These are phyloP conservation scores for Diaporthe ampelina DNA, from an alignment of 2,329 filamentous ascomycete species.

Conservation along the genomic window DNA sequence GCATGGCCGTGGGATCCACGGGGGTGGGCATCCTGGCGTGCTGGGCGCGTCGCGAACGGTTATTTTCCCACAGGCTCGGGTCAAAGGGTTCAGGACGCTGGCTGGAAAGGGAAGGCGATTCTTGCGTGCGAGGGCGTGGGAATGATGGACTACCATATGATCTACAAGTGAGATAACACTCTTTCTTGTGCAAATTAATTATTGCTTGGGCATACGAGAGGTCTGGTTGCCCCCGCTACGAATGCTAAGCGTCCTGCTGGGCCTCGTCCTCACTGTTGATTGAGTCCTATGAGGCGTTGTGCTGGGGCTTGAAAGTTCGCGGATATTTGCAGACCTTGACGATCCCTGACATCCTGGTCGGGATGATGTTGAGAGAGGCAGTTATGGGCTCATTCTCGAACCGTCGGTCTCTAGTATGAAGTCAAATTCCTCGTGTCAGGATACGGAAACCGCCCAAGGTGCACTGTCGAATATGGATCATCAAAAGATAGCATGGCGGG, in stretches of 20 bases:
- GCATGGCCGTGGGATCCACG: neutral
- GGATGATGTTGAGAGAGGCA: neutral
- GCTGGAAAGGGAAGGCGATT: constrained; percentile 16
- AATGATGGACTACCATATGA: neutral
- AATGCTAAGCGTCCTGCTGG: neutral
- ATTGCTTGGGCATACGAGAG: neutral
- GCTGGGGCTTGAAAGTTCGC: neutral
- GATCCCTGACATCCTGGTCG: neutral
- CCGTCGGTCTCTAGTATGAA: constrained; percentile 3
- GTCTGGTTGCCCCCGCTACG: neutral
- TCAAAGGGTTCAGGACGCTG: constrained; percentile 6
- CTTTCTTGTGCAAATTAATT: neutral
- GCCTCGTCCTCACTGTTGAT: neutral
- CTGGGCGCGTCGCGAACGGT: neutral
- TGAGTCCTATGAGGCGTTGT: neutral
- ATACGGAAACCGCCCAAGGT: neutral
- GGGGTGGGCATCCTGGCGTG: neutral
- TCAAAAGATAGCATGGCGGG: neutral
- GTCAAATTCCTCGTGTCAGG: neutral
- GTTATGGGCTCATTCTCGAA: neutral
- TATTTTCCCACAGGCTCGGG: neutral
- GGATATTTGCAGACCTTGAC: neutral
- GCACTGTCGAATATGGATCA: neutral
- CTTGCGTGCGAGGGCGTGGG: neutral
- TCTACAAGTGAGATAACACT: constrained; percentile 3